Conservation (phyloP, 108 stramenopile species). For the Nitzschia putrida region DNA sequence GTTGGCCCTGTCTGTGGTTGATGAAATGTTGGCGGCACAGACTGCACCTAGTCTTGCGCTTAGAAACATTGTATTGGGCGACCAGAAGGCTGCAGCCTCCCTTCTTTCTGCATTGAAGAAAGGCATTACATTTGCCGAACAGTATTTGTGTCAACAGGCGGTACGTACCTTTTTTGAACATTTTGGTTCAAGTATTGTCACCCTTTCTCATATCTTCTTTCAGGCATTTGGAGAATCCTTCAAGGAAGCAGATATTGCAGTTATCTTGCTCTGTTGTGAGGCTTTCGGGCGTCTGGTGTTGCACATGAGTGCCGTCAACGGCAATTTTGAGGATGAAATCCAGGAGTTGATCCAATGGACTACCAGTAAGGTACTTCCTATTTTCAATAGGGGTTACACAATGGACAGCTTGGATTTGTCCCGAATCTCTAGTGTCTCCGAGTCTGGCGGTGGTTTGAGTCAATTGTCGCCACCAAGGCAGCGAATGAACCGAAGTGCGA, state of each 20-base stretch:
- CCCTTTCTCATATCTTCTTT: neutral
- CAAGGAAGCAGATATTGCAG: conserved; percentile 32
- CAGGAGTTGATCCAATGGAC: conserved; percentile 60
- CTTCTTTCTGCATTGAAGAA: conserved; percentile 32
- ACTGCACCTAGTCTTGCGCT: conserved; percentile 19
- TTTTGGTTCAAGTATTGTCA: neutral
- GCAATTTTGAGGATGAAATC: conserved; percentile 29
- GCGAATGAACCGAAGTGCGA: conserved; percentile 24
- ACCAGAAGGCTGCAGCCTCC: conserved; percentile 12
- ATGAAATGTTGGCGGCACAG: conserved; percentile 27
- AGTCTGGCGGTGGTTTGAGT: conserved; percentile 11
- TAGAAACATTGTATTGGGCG: conserved; percentile 29
- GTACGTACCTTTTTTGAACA: neutral
- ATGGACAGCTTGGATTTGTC: conserved; percentile 61
- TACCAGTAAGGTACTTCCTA: conserved; percentile 57
- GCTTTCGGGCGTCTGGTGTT: conserved; percentile 65
- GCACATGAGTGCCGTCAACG: conserved; percentile 58
- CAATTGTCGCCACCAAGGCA: conserved; percentile 35
- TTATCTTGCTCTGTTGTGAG: conserved; percentile 45
- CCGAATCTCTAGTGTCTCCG: conserved; percentile 47
- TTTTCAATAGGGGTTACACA: conserved; percentile 23
- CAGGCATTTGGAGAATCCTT: conserved; percentile 5
- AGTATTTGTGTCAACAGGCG: conserved; percentile 18
- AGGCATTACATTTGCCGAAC: conserved; percentile 38
- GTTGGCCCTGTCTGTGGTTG: conserved; percentile 28